Conservation (phyloP, 768 basidiomycete species). For the Podaxis mareebaensis region DNA sequence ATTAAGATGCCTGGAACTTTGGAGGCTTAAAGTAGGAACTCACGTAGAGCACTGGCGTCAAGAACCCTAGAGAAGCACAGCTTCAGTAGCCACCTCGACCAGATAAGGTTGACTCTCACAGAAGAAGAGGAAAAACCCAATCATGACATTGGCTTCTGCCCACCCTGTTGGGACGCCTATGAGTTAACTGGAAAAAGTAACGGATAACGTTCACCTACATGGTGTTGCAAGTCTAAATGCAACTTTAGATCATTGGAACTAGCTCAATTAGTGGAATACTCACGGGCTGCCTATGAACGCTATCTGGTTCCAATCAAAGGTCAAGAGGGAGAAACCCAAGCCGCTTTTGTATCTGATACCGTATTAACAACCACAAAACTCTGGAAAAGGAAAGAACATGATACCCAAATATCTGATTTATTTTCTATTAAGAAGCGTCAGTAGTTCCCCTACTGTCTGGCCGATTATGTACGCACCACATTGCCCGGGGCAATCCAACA, state of each 20-base stretch:
- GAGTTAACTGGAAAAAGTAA: constrained; percentile 16
- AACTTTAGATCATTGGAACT: constrained; percentile 14
- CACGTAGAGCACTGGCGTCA: constrained; percentile 50
- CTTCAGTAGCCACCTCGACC: not conserved
- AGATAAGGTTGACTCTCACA: constrained; percentile 40
- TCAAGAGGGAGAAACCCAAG: constrained; percentile 51
- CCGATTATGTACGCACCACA: constrained; percentile 38
- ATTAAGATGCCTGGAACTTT: constrained; percentile 16
- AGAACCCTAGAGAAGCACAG: constrained; percentile 37
- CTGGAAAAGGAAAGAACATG: not conserved
- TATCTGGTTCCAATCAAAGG: constrained; percentile 69
- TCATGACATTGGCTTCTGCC: constrained; percentile 71
- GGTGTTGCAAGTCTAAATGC: constrained; percentile 45
- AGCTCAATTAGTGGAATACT: constrained; percentile 23
- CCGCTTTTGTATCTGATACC: constrained; percentile 44
- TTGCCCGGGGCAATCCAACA: constrained; percentile 68
- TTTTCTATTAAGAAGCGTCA: constrained; percentile 34
- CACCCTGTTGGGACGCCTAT: constrained; percentile 48
- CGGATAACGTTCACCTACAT: constrained; percentile 31
- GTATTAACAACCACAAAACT: not conserved
- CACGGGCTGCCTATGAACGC: constrained; percentile 68
- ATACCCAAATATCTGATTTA: constrained; percentile 62
- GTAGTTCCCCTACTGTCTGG: not conserved
- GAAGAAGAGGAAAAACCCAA: constrained; percentile 65
- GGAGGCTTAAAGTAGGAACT: constrained; percentile 19